Conservation (phyloP, 192 early-diverging fungal species). For the Thamnidium elegans region DNA sequence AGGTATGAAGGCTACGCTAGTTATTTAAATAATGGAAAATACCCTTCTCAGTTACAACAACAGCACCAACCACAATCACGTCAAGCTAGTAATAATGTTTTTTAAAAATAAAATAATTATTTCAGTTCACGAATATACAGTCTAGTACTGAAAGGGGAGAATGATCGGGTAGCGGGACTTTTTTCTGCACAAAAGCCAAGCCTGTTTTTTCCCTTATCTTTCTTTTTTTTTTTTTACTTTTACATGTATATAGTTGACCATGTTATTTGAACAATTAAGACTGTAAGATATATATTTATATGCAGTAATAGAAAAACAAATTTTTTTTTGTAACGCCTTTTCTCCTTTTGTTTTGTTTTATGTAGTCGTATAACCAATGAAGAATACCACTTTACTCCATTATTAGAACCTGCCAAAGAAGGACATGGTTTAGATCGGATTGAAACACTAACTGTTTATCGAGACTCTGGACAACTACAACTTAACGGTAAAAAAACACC, state of each 20-base stretch:
- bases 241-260: no score
- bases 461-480: conserved; percentile 17
- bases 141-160: background rate
- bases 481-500: conserved; percentile 11
- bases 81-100: background rate
- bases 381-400: conserved; percentile 17
- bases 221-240: background rate
- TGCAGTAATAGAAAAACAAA: no score
- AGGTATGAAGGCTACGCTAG: conserved; percentile 35
- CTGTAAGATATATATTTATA: conserved; percentile 1
- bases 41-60: conserved; percentile 2
- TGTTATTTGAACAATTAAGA: conserved; percentile 8
- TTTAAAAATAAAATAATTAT: background rate
- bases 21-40: conserved; percentile 27
- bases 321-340: background rate
- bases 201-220: background rate
- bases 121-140: background rate
- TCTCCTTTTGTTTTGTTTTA: no score
- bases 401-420: conserved; percentile 15
- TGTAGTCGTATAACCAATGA: conserved; percentile 18
- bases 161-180: background rate
- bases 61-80: background rate
- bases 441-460: conserved; percentile 22
- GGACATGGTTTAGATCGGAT: background rate
- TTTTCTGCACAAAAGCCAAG: background rate